Evolutionary conservation across 2,329 filamentous ascomycete species (phyloP).

Genomic region (Sporothrix mexicana): DNA sequence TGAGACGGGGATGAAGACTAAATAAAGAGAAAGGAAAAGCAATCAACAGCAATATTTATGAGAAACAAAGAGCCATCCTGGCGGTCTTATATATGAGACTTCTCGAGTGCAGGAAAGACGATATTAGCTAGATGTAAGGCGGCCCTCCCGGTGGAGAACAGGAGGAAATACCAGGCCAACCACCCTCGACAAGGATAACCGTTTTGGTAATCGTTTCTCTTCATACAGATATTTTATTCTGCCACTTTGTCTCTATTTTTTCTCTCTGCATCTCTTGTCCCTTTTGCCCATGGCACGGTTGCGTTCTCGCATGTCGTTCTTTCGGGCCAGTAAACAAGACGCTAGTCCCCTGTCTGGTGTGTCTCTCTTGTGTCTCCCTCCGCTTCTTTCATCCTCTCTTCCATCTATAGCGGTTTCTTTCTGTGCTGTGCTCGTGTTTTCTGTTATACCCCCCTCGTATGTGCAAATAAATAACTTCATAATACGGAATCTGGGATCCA

Average conservation of each 20-base stretch:
- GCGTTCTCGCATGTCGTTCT: slow-evolving; percentile 3
- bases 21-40: neutral
- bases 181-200: slow-evolving; percentile 30
- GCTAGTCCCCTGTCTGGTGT: slow-evolving; percentile 13
- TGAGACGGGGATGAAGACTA: neutral
- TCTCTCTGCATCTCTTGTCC: slow-evolving; percentile 8
- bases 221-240: neutral
- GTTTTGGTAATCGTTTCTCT: neutral
- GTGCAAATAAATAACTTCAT: slow-evolving; percentile 26
- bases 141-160: slow-evolving; percentile 15
- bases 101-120: slow-evolving; percentile 26
- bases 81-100: slow-evolving; percentile 38
- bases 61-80: slow-evolving; percentile 26
- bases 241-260: neutral
- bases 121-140: slow-evolving; percentile 18
- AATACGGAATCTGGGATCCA: slow-evolving; percentile 37
- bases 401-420: neutral
- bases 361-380: slow-evolving; percentile 10
- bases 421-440: slow-evolving; percentile 5
- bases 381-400: neutral
- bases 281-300: neutral
- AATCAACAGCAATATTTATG: slow-evolving; percentile 13
- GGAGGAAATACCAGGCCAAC: slow-evolving; percentile 40
- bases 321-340: slow-evolving; percentile 12
- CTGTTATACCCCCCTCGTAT: slow-evolving; percentile 28